phyloP scores from a whole-genome alignment of 179 eudicot genomes.

The Pouteria campechiana region DNA sequence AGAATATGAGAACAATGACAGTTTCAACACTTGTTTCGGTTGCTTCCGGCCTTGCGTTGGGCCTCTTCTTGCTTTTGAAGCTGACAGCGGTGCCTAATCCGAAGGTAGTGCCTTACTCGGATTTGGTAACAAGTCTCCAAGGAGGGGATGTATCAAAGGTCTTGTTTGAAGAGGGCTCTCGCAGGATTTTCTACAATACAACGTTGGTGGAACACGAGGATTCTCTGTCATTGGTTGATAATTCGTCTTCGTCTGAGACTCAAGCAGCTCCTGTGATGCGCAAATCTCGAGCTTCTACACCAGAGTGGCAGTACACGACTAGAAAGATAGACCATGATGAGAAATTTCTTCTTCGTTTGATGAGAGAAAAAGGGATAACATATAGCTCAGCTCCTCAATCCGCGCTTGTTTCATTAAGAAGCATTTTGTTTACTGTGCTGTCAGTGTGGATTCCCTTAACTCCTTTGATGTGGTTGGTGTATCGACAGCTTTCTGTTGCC shows the following conservation, averaged over 20 bases:
- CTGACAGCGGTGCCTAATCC: constrained; percentile 60
- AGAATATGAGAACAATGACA: constrained; percentile 47
- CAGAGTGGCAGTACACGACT: constrained; percentile 75
- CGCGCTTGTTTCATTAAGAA: constrained; percentile 50
- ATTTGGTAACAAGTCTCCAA: constrained; percentile 56
- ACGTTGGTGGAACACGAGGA: constrained; percentile 16
- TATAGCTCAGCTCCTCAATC: constrained; percentile 93
- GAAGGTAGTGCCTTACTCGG: constrained; percentile 74
- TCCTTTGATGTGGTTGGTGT: constrained; percentile 88
- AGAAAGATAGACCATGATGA: constrained; percentile 91
- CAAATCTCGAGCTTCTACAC: constrained; percentile 17
- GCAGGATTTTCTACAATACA: constrained; percentile 62
- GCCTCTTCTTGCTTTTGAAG: constrained; percentile 59
- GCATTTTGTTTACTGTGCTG: constrained; percentile 58
- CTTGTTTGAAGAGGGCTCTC: constrained; percentile 85
- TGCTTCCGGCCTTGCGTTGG: constrained; percentile 60
- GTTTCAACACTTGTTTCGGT: constrained; percentile 37
- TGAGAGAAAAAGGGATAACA: constrained; percentile 69
- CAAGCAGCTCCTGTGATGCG: constrained; percentile 17
- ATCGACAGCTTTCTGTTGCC: constrained; percentile 77
- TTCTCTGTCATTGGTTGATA: constrained; percentile 15
- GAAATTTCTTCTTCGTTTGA: constrained; percentile 67
- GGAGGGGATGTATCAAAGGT: constrained; percentile 62
- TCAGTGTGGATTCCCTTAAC: constrained; percentile 83
- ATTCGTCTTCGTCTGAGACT: constrained; percentile 2